These are phyloP conservation scores for Globisporangium lucens DNA, from an alignment of 352 stramenopile genomes.

Conservation along the genomic window DNA sequence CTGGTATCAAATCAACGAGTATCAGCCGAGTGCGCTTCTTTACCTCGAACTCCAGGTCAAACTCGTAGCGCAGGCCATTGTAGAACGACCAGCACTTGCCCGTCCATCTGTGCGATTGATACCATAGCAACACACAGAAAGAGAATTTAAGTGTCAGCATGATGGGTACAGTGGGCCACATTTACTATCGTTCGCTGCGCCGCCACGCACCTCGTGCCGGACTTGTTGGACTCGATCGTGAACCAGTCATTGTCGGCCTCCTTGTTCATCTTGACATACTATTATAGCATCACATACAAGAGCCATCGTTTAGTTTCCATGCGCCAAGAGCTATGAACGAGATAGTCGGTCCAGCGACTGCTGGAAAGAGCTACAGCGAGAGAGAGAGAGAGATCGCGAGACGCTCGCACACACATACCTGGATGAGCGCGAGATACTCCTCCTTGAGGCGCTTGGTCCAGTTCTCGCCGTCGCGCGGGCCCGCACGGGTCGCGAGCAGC, in stretches of 20 bases:
- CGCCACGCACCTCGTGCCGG: conserved; percentile 48
- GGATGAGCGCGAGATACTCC: conserved; percentile 85
- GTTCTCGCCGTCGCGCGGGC: conserved; percentile 69
- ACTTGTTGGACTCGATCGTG: conserved; percentile 83
- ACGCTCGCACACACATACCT: conserved; percentile 22
- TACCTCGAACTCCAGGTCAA: conserved; percentile 83
- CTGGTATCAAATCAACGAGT: neutral
- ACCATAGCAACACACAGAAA: neutral
- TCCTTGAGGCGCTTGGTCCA: conserved; percentile 87
- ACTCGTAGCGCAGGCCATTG: conserved; percentile 85
- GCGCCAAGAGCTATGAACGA: neutral
- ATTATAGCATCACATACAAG: neutral
- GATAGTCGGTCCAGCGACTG: too few species aligned
- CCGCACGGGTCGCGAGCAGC: conserved; percentile 74
- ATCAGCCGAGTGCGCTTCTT: neutral
- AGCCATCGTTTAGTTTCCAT: neutral
- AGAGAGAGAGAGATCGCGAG: neutral
- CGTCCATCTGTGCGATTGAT: conserved; percentile 43
- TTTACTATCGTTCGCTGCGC: too few species aligned
- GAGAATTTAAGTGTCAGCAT: neutral
- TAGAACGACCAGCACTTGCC: conserved; percentile 89
- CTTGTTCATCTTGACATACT: conserved; percentile 91
- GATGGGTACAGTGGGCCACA: conserved; percentile 1
- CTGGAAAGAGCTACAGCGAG: neutral
- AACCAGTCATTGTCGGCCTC: conserved; percentile 90